Percentiles rank a stretch among this genome's conserved stretches.
Evolutionary conservation across 495 filamentous ascomycete genomes (phyloP).

Genomic region (Penicillium dipodomyicola): DNA sequence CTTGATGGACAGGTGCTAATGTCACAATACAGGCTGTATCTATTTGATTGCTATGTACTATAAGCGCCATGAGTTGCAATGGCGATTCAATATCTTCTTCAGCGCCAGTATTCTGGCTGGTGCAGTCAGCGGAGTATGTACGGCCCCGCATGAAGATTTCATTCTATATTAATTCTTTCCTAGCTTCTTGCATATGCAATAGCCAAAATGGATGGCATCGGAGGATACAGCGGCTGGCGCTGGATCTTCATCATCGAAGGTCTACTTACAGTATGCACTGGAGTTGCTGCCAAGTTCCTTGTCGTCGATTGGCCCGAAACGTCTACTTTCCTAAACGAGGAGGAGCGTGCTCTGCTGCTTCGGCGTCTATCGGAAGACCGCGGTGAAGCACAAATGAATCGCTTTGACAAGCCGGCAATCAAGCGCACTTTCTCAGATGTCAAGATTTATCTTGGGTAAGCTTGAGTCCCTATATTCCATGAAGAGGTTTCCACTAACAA

Average conservation of each 20-base stretch:
- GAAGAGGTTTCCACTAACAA: background rate
- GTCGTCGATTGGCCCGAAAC: conserved; percentile 58
- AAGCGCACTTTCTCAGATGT: conserved; percentile 50
- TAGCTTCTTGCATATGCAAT: conserved; percentile 60
- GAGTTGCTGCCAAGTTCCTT: conserved; percentile 47
- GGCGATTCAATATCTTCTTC: conserved; percentile 59
- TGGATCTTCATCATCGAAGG: conserved; percentile 74
- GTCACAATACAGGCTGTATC: conserved; percentile 28
- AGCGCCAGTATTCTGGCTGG: conserved; percentile 56
- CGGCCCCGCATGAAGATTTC: background rate
- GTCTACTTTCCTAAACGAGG: conserved; percentile 45
- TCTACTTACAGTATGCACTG: conserved; percentile 46
- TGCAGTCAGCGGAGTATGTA: conserved; percentile 56
- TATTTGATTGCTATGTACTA: conserved; percentile 64
- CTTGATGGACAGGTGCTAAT: conserved; percentile 6
- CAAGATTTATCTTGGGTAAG: conserved; percentile 55
- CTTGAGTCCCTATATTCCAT: background rate
- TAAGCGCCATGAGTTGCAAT: conserved; percentile 58
- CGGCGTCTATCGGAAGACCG: conserved; percentile 43
- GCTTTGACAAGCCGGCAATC: conserved; percentile 43
- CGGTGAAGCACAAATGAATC: conserved; percentile 48
- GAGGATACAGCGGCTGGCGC: conserved; percentile 48
- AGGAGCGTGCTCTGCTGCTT: conserved; percentile 47
- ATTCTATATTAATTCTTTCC: background rate
- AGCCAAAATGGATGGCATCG: conserved; percentile 53